Evolutionary conservation across 495 filamentous ascomycete species (phyloP).

Genomic region (Cudoniella acicularis): DNA sequence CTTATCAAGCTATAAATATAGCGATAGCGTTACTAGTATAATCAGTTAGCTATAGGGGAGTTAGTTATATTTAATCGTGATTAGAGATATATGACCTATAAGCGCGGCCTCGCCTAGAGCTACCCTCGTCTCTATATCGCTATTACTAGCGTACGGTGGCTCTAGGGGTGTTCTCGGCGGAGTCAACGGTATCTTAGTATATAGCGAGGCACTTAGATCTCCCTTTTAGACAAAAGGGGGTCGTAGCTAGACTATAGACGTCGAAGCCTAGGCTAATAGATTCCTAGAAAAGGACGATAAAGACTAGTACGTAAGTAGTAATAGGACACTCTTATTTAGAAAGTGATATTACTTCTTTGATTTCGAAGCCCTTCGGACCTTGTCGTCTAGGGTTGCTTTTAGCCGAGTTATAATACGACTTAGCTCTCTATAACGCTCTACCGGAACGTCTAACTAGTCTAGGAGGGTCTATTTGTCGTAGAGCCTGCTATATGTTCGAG

Average conservation of each 20-base stretch:
- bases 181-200: constrained; percentile 14
- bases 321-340: constrained; percentile 17
- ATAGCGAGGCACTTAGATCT: background rate
- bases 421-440: constrained; percentile 1
- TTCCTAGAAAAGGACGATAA: constrained; percentile 12
- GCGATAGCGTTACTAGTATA: constrained; percentile 10
- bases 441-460: constrained; percentile 20
- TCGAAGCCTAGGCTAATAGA: constrained; percentile 1
- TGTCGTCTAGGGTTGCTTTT: constrained; percentile 6
- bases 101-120: no score
- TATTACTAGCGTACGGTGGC: background rate
- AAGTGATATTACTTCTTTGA: constrained; percentile 9
- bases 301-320: constrained; percentile 9
- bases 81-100: constrained; percentile 4
- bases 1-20: constrained; percentile 12
- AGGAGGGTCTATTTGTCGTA: constrained; percentile 22
- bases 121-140: constrained; percentile 2
- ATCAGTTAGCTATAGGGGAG: constrained; percentile 15
- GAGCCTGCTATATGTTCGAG: constrained; percentile 18
- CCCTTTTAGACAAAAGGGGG: background rate
- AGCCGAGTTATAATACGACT: background rate
- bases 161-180: constrained; percentile 15
- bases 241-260: constrained; percentile 6
- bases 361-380: constrained; percentile 11
- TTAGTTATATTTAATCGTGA: constrained; percentile 6